Evolutionary conservation across 306 rosid species (phyloP).

Genomic region (Trifolium subterraneum): DNA sequence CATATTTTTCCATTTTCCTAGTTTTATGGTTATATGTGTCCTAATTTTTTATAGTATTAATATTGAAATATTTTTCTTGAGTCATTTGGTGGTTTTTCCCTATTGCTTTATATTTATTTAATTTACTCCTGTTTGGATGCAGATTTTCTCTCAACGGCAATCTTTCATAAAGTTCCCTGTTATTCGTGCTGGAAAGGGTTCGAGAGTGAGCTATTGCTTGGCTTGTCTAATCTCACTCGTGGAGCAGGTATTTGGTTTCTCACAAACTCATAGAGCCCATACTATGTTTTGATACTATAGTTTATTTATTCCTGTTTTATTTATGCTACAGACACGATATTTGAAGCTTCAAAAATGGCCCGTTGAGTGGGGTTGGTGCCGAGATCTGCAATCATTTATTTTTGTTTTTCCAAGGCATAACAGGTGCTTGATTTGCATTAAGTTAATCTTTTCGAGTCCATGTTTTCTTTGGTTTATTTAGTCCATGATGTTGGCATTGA

Average conservation of each 20-base stretch:
- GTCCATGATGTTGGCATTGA: slow-evolving; percentile 38
- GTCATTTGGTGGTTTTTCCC: slow-evolving; percentile 20
- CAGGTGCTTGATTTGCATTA: slow-evolving; percentile 61
- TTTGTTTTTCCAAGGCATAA: slow-evolving; percentile 86
- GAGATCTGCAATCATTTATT: slow-evolving; percentile 89
- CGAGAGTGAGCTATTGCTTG: slow-evolving; percentile 79
- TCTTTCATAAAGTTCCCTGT: slow-evolving; percentile 62
- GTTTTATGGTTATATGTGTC: slow-evolving; percentile 15
- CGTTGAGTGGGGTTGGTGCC: slow-evolving; percentile 98
- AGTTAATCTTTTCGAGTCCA: slow-evolving; percentile 31
- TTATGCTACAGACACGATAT: slow-evolving; percentile 62
- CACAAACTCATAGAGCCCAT: slow-evolving; percentile 17
- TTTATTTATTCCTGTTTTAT: slow-evolving; percentile 21
- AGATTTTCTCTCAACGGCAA: slow-evolving; percentile 67
- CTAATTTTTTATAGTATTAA: neutral
- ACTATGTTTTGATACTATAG: slow-evolving; percentile 11
- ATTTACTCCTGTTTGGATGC: slow-evolving; percentile 43
- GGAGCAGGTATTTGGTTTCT: slow-evolving; percentile 75
- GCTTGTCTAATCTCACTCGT: slow-evolving; percentile 85
- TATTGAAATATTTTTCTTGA: slow-evolving; percentile 10
- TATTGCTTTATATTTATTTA: slow-evolving; percentile 34
- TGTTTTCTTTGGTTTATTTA: slow-evolving; percentile 30
- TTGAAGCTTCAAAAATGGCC: slow-evolving; percentile 84
- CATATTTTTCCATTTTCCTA: slow-evolving; percentile 18
- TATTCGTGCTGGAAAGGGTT: slow-evolving; percentile 54